Conservation (phyloP, 2,329 filamentous ascomycete species). For the Nemania sp. region DNA sequence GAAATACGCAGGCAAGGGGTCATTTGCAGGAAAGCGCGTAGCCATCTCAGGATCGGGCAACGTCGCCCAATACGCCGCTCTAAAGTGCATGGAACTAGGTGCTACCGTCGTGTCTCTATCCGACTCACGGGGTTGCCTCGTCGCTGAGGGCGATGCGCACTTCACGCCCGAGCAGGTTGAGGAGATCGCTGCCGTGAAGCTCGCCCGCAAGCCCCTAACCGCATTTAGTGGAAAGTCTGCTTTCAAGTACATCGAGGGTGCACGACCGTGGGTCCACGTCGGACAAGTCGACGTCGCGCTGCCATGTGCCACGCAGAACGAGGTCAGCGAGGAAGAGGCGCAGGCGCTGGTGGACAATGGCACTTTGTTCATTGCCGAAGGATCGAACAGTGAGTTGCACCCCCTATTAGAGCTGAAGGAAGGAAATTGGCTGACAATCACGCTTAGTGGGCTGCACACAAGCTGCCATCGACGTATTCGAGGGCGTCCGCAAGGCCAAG, state of each 20-base stretch:
- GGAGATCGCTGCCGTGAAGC: constrained; percentile 82
- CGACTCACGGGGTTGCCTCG: constrained; percentile 83
- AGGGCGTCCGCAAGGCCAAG: constrained; percentile 72
- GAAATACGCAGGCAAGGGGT: constrained; percentile 81
- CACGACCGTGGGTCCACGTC: constrained; percentile 88
- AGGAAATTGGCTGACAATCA: constrained; percentile 1
- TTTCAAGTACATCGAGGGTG: constrained; percentile 86
- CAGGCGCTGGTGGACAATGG: constrained; percentile 76
- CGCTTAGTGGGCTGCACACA: constrained; percentile 84
- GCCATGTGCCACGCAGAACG: constrained; percentile 95
- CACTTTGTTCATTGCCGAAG: constrained; percentile 87
- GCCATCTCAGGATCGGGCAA: constrained; percentile 97
- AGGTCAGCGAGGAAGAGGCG: constrained; percentile 90
- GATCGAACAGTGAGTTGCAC: constrained; percentile 70
- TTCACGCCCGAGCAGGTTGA: constrained; percentile 81
- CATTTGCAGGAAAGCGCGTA: constrained; percentile 88
- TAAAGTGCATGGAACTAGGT: constrained; percentile 95
- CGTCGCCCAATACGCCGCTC: constrained; percentile 94
- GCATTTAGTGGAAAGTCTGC: constrained; percentile 62
- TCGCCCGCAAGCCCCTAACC: constrained; percentile 80
- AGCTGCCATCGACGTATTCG: constrained; percentile 91
- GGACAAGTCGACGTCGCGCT: constrained; percentile 89
- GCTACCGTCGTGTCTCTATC: constrained; percentile 90
- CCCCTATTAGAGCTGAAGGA: neutral
- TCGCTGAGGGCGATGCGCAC: constrained; percentile 69